These are phyloP conservation scores for Gamarada debralockiae DNA, from an alignment of 495 filamentous ascomycete species.

Conservation along the genomic window DNA sequence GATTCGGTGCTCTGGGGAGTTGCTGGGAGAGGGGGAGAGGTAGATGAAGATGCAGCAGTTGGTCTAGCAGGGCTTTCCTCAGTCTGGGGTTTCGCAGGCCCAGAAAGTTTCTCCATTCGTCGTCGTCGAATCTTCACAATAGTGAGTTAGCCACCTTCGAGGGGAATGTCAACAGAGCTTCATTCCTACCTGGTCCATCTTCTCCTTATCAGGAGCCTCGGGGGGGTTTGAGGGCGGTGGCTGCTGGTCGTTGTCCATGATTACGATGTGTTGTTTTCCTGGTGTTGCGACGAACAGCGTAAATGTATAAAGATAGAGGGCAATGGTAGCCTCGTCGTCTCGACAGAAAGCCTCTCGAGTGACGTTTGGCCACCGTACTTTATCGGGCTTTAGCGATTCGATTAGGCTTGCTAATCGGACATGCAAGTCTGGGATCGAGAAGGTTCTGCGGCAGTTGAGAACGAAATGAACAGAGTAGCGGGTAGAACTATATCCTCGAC, in stretches of 20 bases:
- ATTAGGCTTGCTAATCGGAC: constrained; percentile 12
- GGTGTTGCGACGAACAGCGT: not conserved
- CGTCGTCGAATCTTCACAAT: constrained; percentile 34
- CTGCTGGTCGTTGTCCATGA: constrained; percentile 26
- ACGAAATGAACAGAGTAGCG: not conserved
- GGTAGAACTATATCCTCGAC: too few relatives aligned
- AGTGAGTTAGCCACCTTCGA: constrained; percentile 14
- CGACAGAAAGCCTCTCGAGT: not conserved
- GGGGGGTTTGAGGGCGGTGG: constrained; percentile 12
- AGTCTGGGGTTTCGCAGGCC: constrained; percentile 16
- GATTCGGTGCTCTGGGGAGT: constrained; percentile 2
- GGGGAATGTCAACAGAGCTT: not conserved
- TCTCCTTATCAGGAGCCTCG: constrained; percentile 30
- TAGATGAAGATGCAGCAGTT: constrained; percentile 4
- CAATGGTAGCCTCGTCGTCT: constrained; percentile 15
- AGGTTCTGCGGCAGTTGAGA: not conserved
- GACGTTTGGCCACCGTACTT: constrained; percentile 8
- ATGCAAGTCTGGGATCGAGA: not conserved
- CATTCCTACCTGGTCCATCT: constrained; percentile 29
- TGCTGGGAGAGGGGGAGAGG: not conserved
- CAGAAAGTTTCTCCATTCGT: constrained; percentile 39
- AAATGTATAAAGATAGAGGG: not conserved
- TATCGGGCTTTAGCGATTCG: constrained; percentile 4
- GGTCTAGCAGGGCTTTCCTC: not conserved
- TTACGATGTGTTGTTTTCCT: constrained; percentile 2